A percentile compares a stretch with the other conserved stretches of the same genome.
These are phyloP conservation scores for Taphrina wiesneri DNA, from an alignment of 1,139 yeast species.

Conservation along the genomic window DNA sequence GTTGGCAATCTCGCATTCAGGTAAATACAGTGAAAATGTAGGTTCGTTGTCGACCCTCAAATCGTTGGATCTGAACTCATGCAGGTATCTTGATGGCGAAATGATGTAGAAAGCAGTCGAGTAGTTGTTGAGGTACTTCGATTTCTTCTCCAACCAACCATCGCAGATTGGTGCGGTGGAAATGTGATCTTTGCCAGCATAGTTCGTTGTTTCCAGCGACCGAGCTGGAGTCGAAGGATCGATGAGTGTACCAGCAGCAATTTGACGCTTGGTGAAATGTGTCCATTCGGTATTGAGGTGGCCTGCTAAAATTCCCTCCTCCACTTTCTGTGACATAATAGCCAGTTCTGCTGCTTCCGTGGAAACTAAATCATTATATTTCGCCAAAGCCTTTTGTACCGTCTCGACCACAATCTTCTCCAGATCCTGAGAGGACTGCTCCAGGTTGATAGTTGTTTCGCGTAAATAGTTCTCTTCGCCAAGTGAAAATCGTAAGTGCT, in stretches of 20 bases:
- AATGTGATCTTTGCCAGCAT: constrained; percentile 69
- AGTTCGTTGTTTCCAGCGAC: constrained; percentile 60
- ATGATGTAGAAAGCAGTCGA: constrained; percentile 88
- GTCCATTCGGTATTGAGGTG: constrained; percentile 89
- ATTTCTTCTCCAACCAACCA: constrained; percentile 83
- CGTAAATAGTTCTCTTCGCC: constrained; percentile 82
- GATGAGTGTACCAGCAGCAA: constrained; percentile 62
- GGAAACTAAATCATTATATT: constrained; percentile 66
- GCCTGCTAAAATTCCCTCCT: constrained; percentile 68
- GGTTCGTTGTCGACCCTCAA: constrained; percentile 83
- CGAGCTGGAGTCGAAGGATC: constrained; percentile 73
- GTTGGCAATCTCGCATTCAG: constrained; percentile 77
- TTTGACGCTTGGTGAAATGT: constrained; percentile 61
- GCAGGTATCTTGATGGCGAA: constrained; percentile 75
- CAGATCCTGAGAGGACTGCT: constrained; percentile 81
- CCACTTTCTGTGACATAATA: constrained; percentile 45
- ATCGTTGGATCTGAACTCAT: constrained; percentile 84
- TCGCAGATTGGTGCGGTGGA: constrained; percentile 70
- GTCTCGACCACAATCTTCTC: constrained; percentile 86
- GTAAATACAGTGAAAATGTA: constrained; percentile 77
- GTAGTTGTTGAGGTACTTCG: constrained; percentile 85
- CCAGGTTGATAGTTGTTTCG: constrained; percentile 84
- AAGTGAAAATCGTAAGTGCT: constrained; percentile 73
- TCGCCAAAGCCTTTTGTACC: constrained; percentile 74
- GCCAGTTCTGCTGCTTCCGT: constrained; percentile 70